Evolutionary conservation across 2,329 filamentous ascomycete genomes (phyloP), one percentile per base, ranked within the genome.

Genomic region (Aureobasidium pullulans): DNA sequence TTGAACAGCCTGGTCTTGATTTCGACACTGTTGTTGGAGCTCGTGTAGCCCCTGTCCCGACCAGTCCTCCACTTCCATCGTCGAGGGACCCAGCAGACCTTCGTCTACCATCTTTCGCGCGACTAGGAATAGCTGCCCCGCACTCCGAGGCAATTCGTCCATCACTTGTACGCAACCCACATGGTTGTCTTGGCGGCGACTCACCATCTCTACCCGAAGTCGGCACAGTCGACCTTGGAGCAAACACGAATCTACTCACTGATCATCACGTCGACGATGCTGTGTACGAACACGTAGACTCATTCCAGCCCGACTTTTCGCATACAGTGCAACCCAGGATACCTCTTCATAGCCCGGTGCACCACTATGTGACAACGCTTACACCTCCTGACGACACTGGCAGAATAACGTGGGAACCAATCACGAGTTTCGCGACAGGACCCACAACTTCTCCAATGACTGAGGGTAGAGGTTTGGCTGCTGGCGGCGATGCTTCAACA

Each of bases 21-120:
- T 49, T 63, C 34, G 59, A 63, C 28, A 39, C 62, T 31, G 23
- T 61, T 19, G 62, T 63, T 23, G 62, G 62, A 34, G 57, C 62
- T 37, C 43, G 48, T 23, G 48, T 63, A 53, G 50, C 50, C 31
- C 62, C 62, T 47, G 44, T 46, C 31, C 40, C 59, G 11, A 32
- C 19, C 34, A 44, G 39, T 9, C 40, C 62, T 28, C 36, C 52
- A 29, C n/a, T 61, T 28, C 31, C 53, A 28, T 53, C 54, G n/a
- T 10, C 34, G 44, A 73, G 67, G 61, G 65, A 67, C 32, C 66
- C 68, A 44, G 71, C 70, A 59, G 72, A 69, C 61, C 69, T 83
- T 42, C 77, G 80, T 57, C 73, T 83, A 15, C 80, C 80, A 5
- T 79, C 79, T 2, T 82, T 83, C 65, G 75, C 82, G 59, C 70